Evolutionary conservation across 345 rosid species (phyloP).

Genomic region (Arabidopsis arenosa): DNA sequence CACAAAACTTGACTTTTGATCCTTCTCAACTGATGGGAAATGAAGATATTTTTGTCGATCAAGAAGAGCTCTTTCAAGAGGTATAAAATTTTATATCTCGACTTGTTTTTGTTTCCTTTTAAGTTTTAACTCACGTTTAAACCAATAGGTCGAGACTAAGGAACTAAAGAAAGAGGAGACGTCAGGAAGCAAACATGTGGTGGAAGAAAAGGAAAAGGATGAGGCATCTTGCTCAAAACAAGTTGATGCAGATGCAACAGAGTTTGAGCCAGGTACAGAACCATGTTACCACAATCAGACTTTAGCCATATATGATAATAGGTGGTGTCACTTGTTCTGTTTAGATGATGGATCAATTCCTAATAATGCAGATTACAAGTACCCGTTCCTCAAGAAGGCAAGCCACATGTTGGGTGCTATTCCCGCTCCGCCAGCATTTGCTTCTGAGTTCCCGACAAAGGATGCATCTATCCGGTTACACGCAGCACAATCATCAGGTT

Average conservation of each 20-base stretch:
- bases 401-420: slow-evolving; percentile 79
- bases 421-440: slow-evolving; percentile 74
- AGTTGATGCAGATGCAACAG: slow-evolving; percentile 48
- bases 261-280: slow-evolving; percentile 61
- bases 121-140: slow-evolving; percentile 20
- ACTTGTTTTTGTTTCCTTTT: not conserved
- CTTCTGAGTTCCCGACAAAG: slow-evolving; percentile 74
- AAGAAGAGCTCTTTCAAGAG: slow-evolving; percentile 42
- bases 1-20: slow-evolving; percentile 57
- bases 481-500: slow-evolving; percentile 70
- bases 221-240: slow-evolving; percentile 66
- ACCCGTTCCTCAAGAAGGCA: slow-evolving; percentile 70
- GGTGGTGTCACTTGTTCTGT: slow-evolving; percentile 2
- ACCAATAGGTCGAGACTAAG: slow-evolving; percentile 51
- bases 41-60: slow-evolving; percentile 43
- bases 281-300: not conserved
- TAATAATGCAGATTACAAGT: slow-evolving; percentile 57
- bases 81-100: slow-evolving; percentile 42
- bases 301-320: not conserved
- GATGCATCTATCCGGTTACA: slow-evolving; percentile 58
- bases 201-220: slow-evolving; percentile 44
- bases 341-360: slow-evolving; percentile 13
- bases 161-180: slow-evolving; percentile 49
- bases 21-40: slow-evolving; percentile 53
- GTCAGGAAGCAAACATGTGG: slow-evolving; percentile 43